phyloP scores from a whole-genome alignment of 495 filamentous ascomycete genomes.

The Thermothielavioides terrestris region DNA sequence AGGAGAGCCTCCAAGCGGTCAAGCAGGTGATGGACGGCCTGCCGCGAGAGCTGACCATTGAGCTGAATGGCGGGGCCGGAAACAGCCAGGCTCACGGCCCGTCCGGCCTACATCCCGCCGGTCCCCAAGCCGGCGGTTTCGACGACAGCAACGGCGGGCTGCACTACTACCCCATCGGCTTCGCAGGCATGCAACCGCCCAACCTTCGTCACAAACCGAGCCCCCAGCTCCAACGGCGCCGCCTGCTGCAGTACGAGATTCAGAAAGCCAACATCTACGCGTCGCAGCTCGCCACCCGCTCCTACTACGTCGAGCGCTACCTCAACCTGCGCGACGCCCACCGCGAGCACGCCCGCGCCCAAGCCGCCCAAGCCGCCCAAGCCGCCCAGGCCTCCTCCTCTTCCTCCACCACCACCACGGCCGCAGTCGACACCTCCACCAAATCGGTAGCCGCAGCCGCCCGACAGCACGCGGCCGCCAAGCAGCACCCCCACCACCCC shows the following conservation, averaged over 20 bases:
- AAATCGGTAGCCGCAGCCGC: conserved; percentile 13
- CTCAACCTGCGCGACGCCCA: conserved; percentile 55
- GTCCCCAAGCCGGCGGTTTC: conserved; percentile 2
- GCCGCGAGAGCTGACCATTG: conserved; percentile 52
- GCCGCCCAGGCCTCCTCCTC: conserved; percentile 5
- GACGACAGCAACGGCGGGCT: conserved; percentile 14
- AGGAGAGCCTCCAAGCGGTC: conserved; percentile 50
- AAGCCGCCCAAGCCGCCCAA: conserved; percentile 8
- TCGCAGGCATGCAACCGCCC: conserved; percentile 16
- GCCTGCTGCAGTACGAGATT: conserved; percentile 65
- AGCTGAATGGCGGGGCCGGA: conserved; percentile 18
- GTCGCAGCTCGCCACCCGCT: conserved; percentile 64
- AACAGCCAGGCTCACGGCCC: not conserved
- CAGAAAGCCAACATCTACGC: conserved; percentile 78
- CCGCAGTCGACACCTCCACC: not conserved
- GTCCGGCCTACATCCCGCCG: not conserved
- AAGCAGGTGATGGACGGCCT: conserved; percentile 52
- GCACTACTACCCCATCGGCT: conserved; percentile 32
- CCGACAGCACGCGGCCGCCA: conserved; percentile 15
- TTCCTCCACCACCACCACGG: not conserved
- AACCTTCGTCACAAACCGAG: conserved; percentile 32
- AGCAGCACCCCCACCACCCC: too few species aligned
- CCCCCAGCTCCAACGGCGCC: conserved; percentile 33
- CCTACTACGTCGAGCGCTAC: conserved; percentile 76
- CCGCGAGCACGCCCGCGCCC: conserved; percentile 23